A percentile compares a stretch with the other conserved stretches of the same genome.
phyloP scores from a whole-genome alignment of 148 eudicot genomes.

The Fallopia convolvulus region DNA sequence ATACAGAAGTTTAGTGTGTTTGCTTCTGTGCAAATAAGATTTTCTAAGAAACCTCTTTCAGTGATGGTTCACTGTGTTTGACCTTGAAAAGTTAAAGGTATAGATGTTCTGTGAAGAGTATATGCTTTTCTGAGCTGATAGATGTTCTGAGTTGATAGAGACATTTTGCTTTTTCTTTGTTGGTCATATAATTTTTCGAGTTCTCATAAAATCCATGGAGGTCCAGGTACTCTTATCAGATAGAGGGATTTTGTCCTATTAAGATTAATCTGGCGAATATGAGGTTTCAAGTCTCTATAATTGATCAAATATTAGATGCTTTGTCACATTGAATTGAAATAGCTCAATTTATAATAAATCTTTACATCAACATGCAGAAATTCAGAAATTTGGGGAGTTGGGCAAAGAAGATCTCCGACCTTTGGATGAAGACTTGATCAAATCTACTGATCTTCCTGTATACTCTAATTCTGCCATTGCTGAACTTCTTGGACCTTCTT shows the following conservation, averaged over 20 bases:
- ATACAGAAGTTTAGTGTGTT: neutral
- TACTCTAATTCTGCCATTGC: neutral
- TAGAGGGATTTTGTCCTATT: neutral
- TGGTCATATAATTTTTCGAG: neutral
- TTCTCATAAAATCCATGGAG: neutral
- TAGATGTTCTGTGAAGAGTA: neutral
- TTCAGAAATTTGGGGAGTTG: conserved; percentile 3
- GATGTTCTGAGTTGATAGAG: neutral
- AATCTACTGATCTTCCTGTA: neutral
- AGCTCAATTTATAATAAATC: neutral
- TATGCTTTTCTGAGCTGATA: neutral
- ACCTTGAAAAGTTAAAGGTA: neutral
- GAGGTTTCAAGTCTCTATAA: neutral
- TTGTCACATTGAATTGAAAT: neutral
- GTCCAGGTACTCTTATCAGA: neutral
- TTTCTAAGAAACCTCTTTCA: neutral
- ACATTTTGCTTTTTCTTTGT: neutral
- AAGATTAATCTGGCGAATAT: neutral
- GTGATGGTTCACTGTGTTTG: neutral
- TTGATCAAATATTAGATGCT: neutral
- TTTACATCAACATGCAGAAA: neutral
- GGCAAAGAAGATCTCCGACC: conserved; percentile 7
- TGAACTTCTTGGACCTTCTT: neutral
- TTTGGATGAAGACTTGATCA: neutral
- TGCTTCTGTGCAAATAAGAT: neutral